Evolutionary conservation across 371 early-diverging fungal genomes (phyloP).

Genomic region (Mortierella sp.): DNA sequence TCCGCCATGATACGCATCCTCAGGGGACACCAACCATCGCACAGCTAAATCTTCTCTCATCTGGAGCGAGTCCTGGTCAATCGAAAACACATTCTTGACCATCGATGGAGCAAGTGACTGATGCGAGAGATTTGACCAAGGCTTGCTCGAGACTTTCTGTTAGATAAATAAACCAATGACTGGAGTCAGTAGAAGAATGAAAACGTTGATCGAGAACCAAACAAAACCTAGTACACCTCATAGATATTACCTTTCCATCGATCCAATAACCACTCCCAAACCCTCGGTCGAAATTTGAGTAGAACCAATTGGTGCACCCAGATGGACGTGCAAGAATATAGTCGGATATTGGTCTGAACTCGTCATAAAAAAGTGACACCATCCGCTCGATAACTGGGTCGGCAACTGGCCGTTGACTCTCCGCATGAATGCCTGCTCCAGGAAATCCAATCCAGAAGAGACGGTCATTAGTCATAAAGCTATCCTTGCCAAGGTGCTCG

Average conservation of each 20-base stretch:
- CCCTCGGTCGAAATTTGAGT: conserved; percentile 65
- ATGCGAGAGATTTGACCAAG: conserved; percentile 67
- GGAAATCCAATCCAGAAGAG: conserved; percentile 63
- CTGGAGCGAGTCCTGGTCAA: conserved; percentile 4
- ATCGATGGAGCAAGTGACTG: conserved; percentile 62
- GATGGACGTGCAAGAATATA: conserved; percentile 53
- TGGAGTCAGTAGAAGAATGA: background rate
- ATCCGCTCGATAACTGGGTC: background rate
- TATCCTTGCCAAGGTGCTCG: conserved; percentile 56
- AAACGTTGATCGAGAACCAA: background rate
- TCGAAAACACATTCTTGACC: conserved; percentile 33
- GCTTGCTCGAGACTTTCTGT: conserved; percentile 53
- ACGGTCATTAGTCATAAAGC: conserved; percentile 61
- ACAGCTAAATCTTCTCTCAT: background rate
- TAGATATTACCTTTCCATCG: conserved; percentile 54
- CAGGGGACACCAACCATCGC: conserved; percentile 39
- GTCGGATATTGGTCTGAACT: conserved; percentile 37
- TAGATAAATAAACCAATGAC: conserved; percentile 1
- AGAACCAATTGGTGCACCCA: conserved; percentile 58
- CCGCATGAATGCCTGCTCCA: conserved; percentile 40
- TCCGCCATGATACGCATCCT: conserved; percentile 55
- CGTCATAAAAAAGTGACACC: conserved; percentile 5
- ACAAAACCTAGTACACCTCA: background rate
- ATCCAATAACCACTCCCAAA: conserved; percentile 60
- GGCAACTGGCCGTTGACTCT: conserved; percentile 23